phyloP scores from a whole-genome alignment of 805 yeast species.

The Barnettozyma sp. region DNA sequence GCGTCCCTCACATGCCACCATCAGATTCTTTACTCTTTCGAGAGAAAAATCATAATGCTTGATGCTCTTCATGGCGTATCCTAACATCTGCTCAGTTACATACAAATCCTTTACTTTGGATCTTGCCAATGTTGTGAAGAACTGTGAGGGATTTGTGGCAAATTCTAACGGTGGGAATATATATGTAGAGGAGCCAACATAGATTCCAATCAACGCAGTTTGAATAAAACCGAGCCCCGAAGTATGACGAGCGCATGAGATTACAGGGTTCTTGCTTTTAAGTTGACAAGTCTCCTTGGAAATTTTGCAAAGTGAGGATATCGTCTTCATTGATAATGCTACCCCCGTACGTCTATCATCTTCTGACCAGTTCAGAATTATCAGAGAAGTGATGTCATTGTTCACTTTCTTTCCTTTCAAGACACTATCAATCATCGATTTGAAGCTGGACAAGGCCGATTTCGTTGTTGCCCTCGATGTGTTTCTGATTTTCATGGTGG shows the following conservation, averaged over 20 bases:
- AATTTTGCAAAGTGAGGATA: slow-evolving; percentile 77
- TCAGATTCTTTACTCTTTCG: slow-evolving; percentile 64
- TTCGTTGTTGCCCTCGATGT: slow-evolving; percentile 49
- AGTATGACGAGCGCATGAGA: slow-evolving; percentile 83
- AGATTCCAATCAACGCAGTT: slow-evolving; percentile 77
- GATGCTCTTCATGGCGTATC: slow-evolving; percentile 55
- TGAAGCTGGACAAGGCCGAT: slow-evolving; percentile 16
- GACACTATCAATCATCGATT: slow-evolving; percentile 19
- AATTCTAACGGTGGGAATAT: slow-evolving; percentile 73
- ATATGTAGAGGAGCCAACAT: slow-evolving; percentile 79
- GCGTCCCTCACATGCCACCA: slow-evolving; percentile 73
- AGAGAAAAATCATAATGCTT: slow-evolving; percentile 52
- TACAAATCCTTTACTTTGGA: slow-evolving; percentile 80
- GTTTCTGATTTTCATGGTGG: slow-evolving; percentile 52
- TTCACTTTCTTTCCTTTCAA: slow-evolving; percentile 11
- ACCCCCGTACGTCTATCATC: slow-evolving; percentile 63
- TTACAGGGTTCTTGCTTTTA: slow-evolving; percentile 59
- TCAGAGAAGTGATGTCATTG: slow-evolving; percentile 39
- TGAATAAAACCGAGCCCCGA: slow-evolving; percentile 85
- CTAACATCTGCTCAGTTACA: slow-evolving; percentile 77
- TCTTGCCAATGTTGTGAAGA: slow-evolving; percentile 63
- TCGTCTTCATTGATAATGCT: slow-evolving; percentile 44
- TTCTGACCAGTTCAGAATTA: slow-evolving; percentile 66
- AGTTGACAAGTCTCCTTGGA: slow-evolving; percentile 89
- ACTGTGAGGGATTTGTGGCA: slow-evolving; percentile 64